Percentiles rank a stretch among this genome's conserved stretches.
Evolutionary conservation across 2,329 filamentous ascomycete genomes (phyloP).

Genomic region (Cladophialophora yegresii): DNA sequence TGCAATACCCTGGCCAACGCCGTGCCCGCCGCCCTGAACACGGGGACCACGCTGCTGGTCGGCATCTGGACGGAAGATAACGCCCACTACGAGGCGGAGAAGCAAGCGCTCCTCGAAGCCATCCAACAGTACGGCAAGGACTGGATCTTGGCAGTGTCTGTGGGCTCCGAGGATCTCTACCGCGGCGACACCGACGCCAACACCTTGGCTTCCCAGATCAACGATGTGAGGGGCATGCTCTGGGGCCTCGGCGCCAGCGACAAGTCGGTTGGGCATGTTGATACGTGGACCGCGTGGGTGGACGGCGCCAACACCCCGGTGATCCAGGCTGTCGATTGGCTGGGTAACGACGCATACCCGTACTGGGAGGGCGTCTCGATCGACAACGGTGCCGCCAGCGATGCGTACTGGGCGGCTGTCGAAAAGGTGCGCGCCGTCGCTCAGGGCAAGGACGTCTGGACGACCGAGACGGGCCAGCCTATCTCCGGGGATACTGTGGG

Average conservation of each 20-base stretch:
- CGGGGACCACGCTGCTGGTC: conserved; percentile 63
- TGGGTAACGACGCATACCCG: conserved; percentile 67
- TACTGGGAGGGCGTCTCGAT: conserved; percentile 66
- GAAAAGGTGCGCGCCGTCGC: conserved; percentile 46
- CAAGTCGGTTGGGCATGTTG: conserved; percentile 64
- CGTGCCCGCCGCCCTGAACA: conserved; percentile 61
- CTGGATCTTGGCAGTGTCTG: conserved; percentile 65
- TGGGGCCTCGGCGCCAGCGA: conserved; percentile 49
- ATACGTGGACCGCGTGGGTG: conserved; percentile 67
- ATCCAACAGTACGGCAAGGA: conserved; percentile 58
- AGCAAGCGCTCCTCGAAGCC: conserved; percentile 60
- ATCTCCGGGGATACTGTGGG: conserved; percentile 66
- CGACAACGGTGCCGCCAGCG: conserved; percentile 50
- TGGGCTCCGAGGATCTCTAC: conserved; percentile 70
- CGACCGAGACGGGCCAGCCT: conserved; percentile 88
- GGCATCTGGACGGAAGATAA: conserved; percentile 60
- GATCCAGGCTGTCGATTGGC: conserved; percentile 63
- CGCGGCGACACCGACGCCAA: conserved; percentile 50
- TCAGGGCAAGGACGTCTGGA: conserved; percentile 72
- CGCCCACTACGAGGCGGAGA: conserved; percentile 60
- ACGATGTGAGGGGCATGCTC: conserved; percentile 57
- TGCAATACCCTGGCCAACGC: conserved; percentile 54
- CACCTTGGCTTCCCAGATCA: conserved; percentile 50
- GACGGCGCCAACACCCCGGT: conserved; percentile 62
- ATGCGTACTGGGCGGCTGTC: conserved; percentile 55